Evolutionary conservation across 768 basidiomycete species (phyloP).

Genomic region (Rhodotorula graminis): DNA sequence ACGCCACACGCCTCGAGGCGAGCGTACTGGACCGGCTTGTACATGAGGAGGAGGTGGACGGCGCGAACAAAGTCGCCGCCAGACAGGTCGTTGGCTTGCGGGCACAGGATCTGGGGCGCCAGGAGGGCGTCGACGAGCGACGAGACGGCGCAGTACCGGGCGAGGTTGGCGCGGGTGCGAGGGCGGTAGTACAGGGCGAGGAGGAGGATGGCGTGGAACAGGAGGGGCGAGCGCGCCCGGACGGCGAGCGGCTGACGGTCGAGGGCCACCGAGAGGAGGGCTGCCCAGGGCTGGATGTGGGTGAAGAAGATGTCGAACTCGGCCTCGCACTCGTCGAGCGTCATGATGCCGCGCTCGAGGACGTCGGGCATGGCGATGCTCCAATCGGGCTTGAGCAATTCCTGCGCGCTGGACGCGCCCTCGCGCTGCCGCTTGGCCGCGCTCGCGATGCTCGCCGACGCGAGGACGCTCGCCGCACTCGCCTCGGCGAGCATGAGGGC

Average conservation of each 20-base stretch:
- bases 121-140: slow-evolving; percentile 34
- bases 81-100: slow-evolving; percentile 26
- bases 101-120: slow-evolving; percentile 35
- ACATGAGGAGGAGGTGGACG: slow-evolving; percentile 28
- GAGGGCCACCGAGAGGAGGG: slow-evolving; percentile 18
- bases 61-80: slow-evolving; percentile 31
- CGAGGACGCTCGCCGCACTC: background rate
- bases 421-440: background rate
- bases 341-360: slow-evolving; percentile 23
- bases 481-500: background rate
- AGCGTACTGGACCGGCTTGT: slow-evolving; percentile 35
- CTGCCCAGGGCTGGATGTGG: slow-evolving; percentile 28
- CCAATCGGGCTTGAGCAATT: background rate
- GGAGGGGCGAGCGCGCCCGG: slow-evolving; percentile 28
- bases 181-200: slow-evolving; percentile 33
- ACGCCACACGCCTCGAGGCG: slow-evolving; percentile 25
- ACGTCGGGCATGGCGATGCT: slow-evolving; percentile 17
- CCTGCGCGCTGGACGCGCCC: background rate
- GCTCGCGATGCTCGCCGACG: background rate
- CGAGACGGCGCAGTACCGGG: slow-evolving; percentile 25
- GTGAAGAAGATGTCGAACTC: slow-evolving; percentile 32
- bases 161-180: slow-evolving; percentile 10
- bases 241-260: slow-evolving; percentile 23
- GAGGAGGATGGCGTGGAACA: slow-evolving; percentile 38
- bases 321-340: slow-evolving; percentile 22